Evolutionary conservation across 495 filamentous ascomycete genomes (phyloP), one percentile per base, ranked within the genome.

Genomic region (Staphylotrichum longicolle): DNA sequence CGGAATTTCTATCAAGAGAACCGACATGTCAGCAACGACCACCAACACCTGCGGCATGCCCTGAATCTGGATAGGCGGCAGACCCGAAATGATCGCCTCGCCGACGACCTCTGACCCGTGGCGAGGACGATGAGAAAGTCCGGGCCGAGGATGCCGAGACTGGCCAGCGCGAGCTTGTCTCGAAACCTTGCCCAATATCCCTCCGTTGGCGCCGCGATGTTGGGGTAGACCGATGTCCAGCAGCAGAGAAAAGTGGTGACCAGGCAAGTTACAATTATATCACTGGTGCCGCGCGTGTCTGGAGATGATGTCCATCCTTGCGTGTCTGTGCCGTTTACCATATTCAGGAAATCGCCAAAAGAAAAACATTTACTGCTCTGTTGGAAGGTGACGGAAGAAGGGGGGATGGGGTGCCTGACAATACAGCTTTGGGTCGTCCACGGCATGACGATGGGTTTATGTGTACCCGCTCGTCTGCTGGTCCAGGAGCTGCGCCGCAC

Each of bases 241-340:
- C 48, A 59, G 35, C 62, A 65, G 12, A 68, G 56, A 12, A 63
- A 7, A 14, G 55, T 68, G 27, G 62, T 68, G 37, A 68, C n/a
- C 33, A 20, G 51, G 40, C 58, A 62, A 2, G 66, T 37, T 62
- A 58, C 62, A 15, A 68, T 27, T n/a, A 68, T 65, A 30, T 68
- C 62, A 8, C 60, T 50, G 33, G 33, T 68, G 3, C 62, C 59
- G 10, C 66, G 54, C 42, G 37, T 39, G 37, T 39, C 37, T 39
- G 37, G 37, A 10, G 37, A 39, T 39, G 37, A 39, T 39, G 37
- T 39, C 37, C 37, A 39, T 39, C 37, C 37, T 39, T 39, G 5
- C 6, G 37, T 39, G 6, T 39, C 37, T 7, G 37, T 39, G 37
- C 37, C 37, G 37, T 39, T 39, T 10, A 10, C 5, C 37, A 39